Conservation (phyloP, 2,329 filamentous ascomycete genomes). For the Dactylellina leptospora region DNA sequence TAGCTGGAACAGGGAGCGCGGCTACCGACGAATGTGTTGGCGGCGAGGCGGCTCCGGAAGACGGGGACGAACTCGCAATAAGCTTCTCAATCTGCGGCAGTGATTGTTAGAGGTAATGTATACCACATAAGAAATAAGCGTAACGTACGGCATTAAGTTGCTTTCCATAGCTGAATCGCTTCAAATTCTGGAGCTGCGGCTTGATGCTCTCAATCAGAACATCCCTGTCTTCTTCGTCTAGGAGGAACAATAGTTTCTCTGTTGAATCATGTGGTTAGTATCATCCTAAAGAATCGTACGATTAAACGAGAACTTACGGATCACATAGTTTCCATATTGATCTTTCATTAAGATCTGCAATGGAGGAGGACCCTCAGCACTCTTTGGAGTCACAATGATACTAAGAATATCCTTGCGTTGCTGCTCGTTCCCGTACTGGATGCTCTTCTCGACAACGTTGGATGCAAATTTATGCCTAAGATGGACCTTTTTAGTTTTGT, state of each 20-base stretch:
- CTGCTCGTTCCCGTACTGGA: conserved; percentile 73
- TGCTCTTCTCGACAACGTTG: conserved; percentile 95
- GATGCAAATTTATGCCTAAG: conserved; percentile 89
- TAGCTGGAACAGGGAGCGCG: conserved; percentile 33
- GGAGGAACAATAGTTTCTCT: conserved; percentile 80
- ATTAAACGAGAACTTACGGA: conserved; percentile 72
- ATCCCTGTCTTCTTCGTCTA: conserved; percentile 70
- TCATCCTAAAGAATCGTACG: background rate
- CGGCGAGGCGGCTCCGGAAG: conserved; percentile 46
- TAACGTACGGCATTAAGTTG: conserved; percentile 67
- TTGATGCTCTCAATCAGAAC: conserved; percentile 71
- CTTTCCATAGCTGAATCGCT: conserved; percentile 72
- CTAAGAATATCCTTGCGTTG: conserved; percentile 76
- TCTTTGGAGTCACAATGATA: conserved; percentile 68
- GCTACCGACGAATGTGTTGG: conserved; percentile 43
- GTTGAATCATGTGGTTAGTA: conserved; percentile 57
- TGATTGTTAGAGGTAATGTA: conserved; percentile 1
- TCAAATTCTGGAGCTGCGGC: conserved; percentile 69
- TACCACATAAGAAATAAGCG: background rate
- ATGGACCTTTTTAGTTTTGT: conserved; percentile 6
- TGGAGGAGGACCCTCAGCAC: conserved; percentile 72
- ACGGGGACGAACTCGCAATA: conserved; percentile 45
- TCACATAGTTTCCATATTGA: conserved; percentile 93
- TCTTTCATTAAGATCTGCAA: conserved; percentile 84
- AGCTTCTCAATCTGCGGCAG: conserved; percentile 47